A percentile compares a stretch with the other conserved stretches of the same genome.
Conservation (phyloP, 2,329 filamentous ascomycete genomes). For the Arachnopeziza araneosa region DNA sequence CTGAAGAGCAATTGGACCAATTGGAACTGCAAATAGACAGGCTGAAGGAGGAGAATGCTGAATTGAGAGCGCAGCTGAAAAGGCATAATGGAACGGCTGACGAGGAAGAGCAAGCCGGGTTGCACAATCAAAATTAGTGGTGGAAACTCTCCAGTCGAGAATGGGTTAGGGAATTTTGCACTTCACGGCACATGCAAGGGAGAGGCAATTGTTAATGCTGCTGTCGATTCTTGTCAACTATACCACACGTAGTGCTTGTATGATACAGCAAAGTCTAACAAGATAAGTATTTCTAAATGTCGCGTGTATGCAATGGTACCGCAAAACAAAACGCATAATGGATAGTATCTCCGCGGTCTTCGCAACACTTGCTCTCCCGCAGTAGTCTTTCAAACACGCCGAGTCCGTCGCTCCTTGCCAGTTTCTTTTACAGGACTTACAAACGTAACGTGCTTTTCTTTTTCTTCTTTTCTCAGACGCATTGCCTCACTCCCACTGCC, state of each 20-base stretch:
- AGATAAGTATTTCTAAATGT: slow-evolving; percentile 23
- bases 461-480: slow-evolving; percentile 24
- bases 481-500: slow-evolving; percentile 19
- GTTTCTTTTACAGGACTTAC: slow-evolving; percentile 29
- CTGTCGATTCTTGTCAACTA: not conserved
- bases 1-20: slow-evolving; percentile 55
- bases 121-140: not conserved
- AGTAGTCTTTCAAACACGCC: not conserved
- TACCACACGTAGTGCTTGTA: slow-evolving; percentile 15
- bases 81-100: slow-evolving; percentile 13
- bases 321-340: slow-evolving; percentile 4
- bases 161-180: no score
- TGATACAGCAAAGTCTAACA: slow-evolving; percentile 24
- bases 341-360: slow-evolving; percentile 1
- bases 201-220: not conserved
- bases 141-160: no score
- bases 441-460: slow-evolving; percentile 33
- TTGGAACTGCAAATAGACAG: slow-evolving; percentile 47
- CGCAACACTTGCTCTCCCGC: not conserved
- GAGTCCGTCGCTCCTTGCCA: slow-evolving; percentile 17
- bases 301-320: slow-evolving; percentile 13
- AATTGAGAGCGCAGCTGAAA: slow-evolving; percentile 42
- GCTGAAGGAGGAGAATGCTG: slow-evolving; percentile 43
- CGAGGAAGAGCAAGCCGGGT: slow-evolving; percentile 12
- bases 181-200: no score